These are phyloP conservation scores for Saturnispora sanitii DNA, from an alignment of 805 yeast species.

Conservation along the genomic window DNA sequence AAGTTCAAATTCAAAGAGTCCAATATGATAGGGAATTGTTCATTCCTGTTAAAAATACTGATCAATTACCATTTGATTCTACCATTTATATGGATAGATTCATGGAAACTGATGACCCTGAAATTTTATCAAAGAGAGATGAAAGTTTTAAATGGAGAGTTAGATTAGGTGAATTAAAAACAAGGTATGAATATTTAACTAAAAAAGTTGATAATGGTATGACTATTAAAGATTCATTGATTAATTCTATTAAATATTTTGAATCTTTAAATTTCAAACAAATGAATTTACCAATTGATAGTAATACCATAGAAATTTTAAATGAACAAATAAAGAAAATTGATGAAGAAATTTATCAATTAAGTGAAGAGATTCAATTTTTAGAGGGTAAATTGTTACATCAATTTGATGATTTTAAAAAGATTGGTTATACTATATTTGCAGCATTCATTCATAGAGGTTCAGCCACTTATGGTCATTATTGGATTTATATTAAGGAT, in stretches of 20 bases:
- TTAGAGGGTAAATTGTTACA: slow-evolving; percentile 41
- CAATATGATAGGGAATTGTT: slow-evolving; percentile 69
- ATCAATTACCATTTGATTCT: slow-evolving; percentile 73
- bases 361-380: slow-evolving; percentile 31
- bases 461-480: slow-evolving; percentile 92
- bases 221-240: slow-evolving; percentile 41
- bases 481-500: slow-evolving; percentile 91
- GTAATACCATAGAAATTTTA: slow-evolving; percentile 39
- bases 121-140: slow-evolving; percentile 40
- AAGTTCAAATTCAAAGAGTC: slow-evolving; percentile 90
- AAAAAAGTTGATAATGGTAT: slow-evolving; percentile 41
- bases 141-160: slow-evolving; percentile 57
- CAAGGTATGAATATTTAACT: slow-evolving; percentile 34
- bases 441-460: slow-evolving; percentile 94
- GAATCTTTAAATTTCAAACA: slow-evolving; percentile 31
- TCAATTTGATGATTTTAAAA: slow-evolving; percentile 53
- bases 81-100: slow-evolving; percentile 81
- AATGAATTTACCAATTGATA: slow-evolving; percentile 30
- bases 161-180: slow-evolving; percentile 36
- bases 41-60: slow-evolving; percentile 72
- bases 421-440: slow-evolving; percentile 71
- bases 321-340: slow-evolving; percentile 37
- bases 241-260: slow-evolving; percentile 49
- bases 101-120: slow-evolving; percentile 55
- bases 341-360: slow-evolving; percentile 32